Evolutionary conservation across 352 stramenopile species (phyloP).

Genomic region (Phytophthora kernoviae): DNA sequence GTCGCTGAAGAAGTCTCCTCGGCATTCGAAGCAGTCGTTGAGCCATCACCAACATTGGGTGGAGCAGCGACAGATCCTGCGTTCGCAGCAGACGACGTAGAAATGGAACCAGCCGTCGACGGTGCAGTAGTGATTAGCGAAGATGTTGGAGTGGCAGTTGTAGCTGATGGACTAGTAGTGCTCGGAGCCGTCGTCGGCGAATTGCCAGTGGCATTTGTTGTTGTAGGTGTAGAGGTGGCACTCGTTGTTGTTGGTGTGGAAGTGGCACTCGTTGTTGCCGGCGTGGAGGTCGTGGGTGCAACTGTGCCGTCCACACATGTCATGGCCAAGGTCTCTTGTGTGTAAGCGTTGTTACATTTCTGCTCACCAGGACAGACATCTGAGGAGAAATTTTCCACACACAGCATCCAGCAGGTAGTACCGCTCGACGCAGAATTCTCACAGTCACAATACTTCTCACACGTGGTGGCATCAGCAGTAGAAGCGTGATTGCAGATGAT

Average conservation of each 20-base stretch:
- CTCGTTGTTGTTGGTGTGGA: conserved; percentile 4
- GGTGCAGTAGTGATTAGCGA: conserved; percentile 5
- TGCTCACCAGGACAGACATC: conserved; percentile 53
- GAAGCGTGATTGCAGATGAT: conserved; percentile 65
- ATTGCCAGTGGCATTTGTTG: conserved; percentile 6
- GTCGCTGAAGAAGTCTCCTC: conserved; percentile 15
- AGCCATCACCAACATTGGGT: conserved; percentile 25
- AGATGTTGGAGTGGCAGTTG: conserved; percentile 11
- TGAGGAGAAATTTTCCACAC: conserved; percentile 48
- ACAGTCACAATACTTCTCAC: conserved; percentile 51
- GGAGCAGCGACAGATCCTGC: conserved; percentile 31
- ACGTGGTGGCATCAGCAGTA: conserved; percentile 35
- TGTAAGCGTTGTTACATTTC: conserved; percentile 46
- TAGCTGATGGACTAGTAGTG: conserved; percentile 6
- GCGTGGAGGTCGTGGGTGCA: conserved; percentile 15
- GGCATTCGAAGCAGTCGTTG: conserved; percentile 9
- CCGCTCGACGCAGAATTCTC: conserved; percentile 27
- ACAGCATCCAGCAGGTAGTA: conserved; percentile 66
- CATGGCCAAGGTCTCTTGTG: conserved; percentile 49
- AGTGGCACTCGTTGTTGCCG: conserved; percentile 5
- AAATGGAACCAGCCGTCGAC: conserved; percentile 23
- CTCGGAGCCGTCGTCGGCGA: conserved; percentile 9
- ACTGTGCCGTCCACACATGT: conserved; percentile 36
- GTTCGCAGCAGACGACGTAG: conserved; percentile 32
- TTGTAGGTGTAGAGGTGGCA: background rate